Conservation (phyloP, 2,329 filamentous ascomycete species). For the Sarocladium brachiariae region DNA sequence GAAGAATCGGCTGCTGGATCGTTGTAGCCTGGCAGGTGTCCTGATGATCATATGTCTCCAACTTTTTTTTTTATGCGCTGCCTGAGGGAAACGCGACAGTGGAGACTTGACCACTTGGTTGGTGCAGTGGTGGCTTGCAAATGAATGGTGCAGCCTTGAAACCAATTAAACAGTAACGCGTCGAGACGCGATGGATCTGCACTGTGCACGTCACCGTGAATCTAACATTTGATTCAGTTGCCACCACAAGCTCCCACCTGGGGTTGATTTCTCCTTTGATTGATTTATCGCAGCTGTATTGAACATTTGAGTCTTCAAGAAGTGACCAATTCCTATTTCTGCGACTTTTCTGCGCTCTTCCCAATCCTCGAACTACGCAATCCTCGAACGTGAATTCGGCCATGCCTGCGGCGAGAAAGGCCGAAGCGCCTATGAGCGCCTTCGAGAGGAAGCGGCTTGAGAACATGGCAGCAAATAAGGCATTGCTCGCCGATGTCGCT, state of each 20-base stretch:
- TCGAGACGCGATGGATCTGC: constrained; percentile 9
- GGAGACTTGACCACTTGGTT: neutral
- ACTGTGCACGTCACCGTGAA: constrained; percentile 8
- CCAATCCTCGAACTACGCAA: too few relatives aligned
- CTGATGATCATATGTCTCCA: too few relatives aligned
- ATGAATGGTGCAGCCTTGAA: neutral
- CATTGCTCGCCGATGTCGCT: constrained; percentile 69
- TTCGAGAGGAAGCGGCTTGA: constrained; percentile 81
- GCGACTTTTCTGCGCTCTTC: too few relatives aligned
- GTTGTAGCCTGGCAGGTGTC: too few relatives aligned
- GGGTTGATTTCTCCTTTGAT: too few relatives aligned
- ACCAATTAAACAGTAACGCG: constrained; percentile 7
- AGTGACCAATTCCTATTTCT: neutral
- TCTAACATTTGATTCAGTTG: constrained; percentile 2
- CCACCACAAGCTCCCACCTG: too few relatives aligned
- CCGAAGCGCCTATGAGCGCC: constrained; percentile 55
- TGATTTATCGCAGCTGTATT: too few relatives aligned
- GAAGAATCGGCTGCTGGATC: too few relatives aligned
- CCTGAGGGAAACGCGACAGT: constrained; percentile 5
- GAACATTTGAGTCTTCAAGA: too few relatives aligned
- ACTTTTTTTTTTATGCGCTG: neutral
- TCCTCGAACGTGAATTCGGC: neutral
- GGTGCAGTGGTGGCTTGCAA: neutral
- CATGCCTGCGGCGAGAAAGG: constrained; percentile 42
- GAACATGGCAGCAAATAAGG: constrained; percentile 82